Conservation (phyloP, 345 rosid species). For the Limnanthes douglasii region DNA sequence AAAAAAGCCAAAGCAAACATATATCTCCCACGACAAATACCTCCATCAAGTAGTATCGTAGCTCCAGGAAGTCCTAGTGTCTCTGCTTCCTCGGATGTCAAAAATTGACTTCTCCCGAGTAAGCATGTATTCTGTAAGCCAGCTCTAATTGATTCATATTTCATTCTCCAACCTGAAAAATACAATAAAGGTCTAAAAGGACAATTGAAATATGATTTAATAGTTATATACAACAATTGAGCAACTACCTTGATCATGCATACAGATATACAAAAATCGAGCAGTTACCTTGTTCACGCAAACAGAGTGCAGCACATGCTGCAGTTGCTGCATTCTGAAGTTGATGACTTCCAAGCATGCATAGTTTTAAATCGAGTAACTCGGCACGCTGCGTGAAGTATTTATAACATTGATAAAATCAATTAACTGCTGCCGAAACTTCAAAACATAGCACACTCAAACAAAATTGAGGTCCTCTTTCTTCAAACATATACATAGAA, state of each 20-base stretch:
- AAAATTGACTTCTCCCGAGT: constrained; percentile 81
- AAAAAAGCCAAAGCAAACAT: constrained; percentile 1
- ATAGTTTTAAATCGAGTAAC: constrained; percentile 42
- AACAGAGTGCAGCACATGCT: constrained; percentile 52
- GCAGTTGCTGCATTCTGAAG: constrained; percentile 85
- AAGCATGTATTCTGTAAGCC: constrained; percentile 63
- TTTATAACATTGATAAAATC: too few species aligned
- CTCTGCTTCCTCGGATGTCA: constrained; percentile 41
- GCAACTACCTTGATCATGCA: constrained; percentile 43
- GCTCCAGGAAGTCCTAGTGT: constrained; percentile 46
- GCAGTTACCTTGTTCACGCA: constrained; percentile 44
- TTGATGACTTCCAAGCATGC: constrained; percentile 83
- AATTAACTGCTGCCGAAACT: too few species aligned
- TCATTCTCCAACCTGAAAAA: constrained; percentile 48
- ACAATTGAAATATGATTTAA: background rate
- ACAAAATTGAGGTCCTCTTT: too few species aligned
- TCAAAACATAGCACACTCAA: too few species aligned
- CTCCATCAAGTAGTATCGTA: constrained; percentile 79
- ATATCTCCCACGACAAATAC: too few species aligned
- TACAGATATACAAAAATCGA: constrained; percentile 1
- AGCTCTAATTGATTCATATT: constrained; percentile 47
- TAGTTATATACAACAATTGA: constrained; percentile 1
- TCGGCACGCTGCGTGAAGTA: constrained; percentile 30
- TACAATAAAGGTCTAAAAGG: constrained; percentile 7
- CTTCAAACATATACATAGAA: background rate